Base-by-base conservation (phyloP, 495 filamentous ascomycete genomes). In the Tricharina praecox region DNA sequence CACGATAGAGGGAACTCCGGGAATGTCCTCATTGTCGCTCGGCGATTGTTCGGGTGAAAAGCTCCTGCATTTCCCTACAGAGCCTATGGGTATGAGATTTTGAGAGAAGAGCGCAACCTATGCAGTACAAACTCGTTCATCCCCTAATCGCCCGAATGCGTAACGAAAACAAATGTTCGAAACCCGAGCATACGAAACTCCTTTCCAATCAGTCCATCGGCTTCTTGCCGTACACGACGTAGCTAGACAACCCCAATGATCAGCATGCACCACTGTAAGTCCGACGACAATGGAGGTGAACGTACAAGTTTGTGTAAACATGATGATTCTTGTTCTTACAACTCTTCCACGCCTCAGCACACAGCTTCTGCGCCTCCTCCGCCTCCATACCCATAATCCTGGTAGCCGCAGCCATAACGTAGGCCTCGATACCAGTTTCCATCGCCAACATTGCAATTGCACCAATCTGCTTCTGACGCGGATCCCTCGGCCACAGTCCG, bases 401-500 rank as follows among this genome's bases (percentile, higher is more conserved):
- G 7, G 40, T 43, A 10, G 26, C 13, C 13, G 40, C 40, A 8
- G 20, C 40, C 24, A 43, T 11, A 13, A 11, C 40, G 18, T 43
- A 43, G 3, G 40, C 40, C 10, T 43, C 11, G 11, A 43, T n/a
- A 8, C 21, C 40, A 26, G 40, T 43, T 20, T 43, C 40, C 11
- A 18, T 10, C 21, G 13, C 2, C 21, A 43, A 13, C 40, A 43
- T 8, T 18, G 24, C 24, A 19, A 43, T 43, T 25, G 40, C 21
- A 1, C 69, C 69, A 18, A 70, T 56, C 24, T 70, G 66, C 53
- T 70, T 73, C 39, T 69, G 54, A 21, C 68, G 67, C 19, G 63
- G 62, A 44, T 73, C 67, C 45, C 65, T 67, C 25, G 69, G 62
- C 69, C 70, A 73, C n/a, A 67, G 63, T 38, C 64, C 65, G 53